A percentile compares a stretch with the other conserved stretches of the same genome.
These are phyloP conservation scores for Pythium plurisporium DNA, from an alignment of 352 stramenopile species.

Conservation along the genomic window DNA sequence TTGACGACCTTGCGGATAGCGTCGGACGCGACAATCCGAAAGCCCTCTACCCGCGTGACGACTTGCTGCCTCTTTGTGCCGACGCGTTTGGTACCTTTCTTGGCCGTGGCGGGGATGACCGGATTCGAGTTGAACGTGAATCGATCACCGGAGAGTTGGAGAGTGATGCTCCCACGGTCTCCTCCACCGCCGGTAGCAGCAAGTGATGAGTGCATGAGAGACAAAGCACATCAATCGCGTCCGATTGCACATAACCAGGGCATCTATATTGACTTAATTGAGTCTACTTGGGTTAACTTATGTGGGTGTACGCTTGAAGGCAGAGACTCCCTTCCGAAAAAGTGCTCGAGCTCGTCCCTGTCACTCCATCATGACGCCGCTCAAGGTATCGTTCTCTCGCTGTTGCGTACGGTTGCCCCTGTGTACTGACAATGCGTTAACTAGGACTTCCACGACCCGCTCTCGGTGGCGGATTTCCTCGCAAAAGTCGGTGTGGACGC, in stretches of 20 bases:
- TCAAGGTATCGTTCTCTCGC: neutral
- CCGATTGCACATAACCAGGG: neutral
- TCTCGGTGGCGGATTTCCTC: slow-evolving; percentile 46
- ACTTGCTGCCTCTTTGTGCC: neutral
- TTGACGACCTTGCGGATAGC: neutral
- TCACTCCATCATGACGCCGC: slow-evolving; percentile 3
- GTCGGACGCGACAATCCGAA: neutral
- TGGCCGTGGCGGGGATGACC: too few relatives aligned
- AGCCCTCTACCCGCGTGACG: neutral
- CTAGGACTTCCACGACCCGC: slow-evolving; percentile 22
- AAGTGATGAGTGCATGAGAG: neutral
- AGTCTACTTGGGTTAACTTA: neutral
- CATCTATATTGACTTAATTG: neutral
- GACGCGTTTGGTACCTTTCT: neutral
- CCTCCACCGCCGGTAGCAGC: too few relatives aligned
- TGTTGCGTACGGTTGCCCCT: neutral
- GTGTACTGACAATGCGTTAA: neutral
- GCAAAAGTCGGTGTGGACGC: slow-evolving; percentile 58
- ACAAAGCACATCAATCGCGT: neutral
- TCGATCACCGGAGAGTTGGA: neutral
- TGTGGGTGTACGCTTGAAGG: too few relatives aligned
- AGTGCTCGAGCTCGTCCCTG: neutral
- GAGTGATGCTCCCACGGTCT: too few relatives aligned
- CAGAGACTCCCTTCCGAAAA: neutral
- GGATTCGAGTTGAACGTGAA: neutral